phyloP scores from a whole-genome alignment of 192 early-diverging fungal species.

The Umbelopsis vinacea region DNA sequence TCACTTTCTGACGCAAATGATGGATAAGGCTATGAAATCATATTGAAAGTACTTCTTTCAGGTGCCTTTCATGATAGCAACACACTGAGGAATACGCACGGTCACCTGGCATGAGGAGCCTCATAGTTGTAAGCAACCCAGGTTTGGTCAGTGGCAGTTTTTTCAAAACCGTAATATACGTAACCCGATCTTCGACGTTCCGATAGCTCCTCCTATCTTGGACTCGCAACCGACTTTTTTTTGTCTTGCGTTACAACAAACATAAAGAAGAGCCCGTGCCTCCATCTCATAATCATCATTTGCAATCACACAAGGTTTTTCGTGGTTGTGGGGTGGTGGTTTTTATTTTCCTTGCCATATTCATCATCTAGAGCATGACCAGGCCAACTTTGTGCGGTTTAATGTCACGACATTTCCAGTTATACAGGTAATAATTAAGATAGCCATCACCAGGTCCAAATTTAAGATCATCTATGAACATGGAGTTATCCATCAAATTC shows the following conservation, averaged over 20 bases:
- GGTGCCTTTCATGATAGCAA: neutral
- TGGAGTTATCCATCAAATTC: conserved; percentile 88
- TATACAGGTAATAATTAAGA: conserved; percentile 97
- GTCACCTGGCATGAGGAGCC: neutral
- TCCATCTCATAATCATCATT: neutral
- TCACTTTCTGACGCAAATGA: neutral
- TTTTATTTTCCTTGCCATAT: neutral
- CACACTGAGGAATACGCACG: neutral
- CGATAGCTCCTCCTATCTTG: neutral
- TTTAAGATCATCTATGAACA: conserved; percentile 81
- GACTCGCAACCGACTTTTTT: too few relatives aligned
- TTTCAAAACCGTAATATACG: neutral
- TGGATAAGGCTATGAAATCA: too few relatives aligned
- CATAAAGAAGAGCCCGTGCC: neutral
- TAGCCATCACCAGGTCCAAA: conserved; percentile 94
- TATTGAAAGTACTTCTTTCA: too few relatives aligned
- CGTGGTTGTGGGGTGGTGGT: neutral
- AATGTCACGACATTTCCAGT: conserved; percentile 83
- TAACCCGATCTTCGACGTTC: neutral
- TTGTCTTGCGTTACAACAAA: neutral
- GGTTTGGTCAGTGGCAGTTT: neutral
- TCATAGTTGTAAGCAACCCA: neutral
- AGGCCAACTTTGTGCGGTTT: conserved; percentile 76
- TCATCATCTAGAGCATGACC: conserved; percentile 77
- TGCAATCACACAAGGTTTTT: neutral